phyloP scores from a whole-genome alignment of 1,284 basidiomycete genomes.

The Sporisorium exsertum region DNA sequence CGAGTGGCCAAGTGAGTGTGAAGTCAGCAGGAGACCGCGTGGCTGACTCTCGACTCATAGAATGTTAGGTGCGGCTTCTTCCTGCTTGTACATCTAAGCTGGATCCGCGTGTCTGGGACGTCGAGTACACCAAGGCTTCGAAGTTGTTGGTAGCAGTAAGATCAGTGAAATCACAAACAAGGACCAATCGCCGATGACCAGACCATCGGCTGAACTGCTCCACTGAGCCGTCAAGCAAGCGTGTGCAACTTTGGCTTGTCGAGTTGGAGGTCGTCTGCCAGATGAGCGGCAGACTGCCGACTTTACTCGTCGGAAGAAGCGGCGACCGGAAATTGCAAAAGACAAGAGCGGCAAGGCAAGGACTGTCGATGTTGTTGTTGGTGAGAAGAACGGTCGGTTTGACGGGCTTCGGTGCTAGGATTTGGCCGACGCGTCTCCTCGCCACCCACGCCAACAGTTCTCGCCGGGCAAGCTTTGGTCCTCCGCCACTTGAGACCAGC shows the following conservation, averaged over 20 bases:
- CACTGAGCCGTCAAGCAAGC: not conserved
- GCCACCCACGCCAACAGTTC: not conserved
- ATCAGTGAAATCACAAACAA: no score
- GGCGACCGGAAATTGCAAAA: not conserved
- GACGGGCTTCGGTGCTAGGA: conserved; percentile 19
- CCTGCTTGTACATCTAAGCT: not conserved
- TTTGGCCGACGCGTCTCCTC: conserved; percentile 31
- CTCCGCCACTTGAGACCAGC: not conserved
- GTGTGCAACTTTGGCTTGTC: not conserved
- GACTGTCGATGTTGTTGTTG: not conserved
- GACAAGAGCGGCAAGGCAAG: not conserved
- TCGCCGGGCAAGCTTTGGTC: not conserved
- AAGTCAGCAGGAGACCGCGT: not conserved
- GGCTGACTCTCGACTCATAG: not conserved
- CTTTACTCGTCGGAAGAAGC: not conserved
- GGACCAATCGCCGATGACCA: not conserved
- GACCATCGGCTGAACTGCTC: not conserved
- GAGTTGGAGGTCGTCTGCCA: not conserved
- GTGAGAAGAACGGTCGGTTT: not conserved
- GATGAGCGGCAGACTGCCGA: not conserved
- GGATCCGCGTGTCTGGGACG: no score
- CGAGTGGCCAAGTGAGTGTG: not conserved
- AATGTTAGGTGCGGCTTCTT: no score
- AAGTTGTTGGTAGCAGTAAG: not conserved
- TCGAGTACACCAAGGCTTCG: no score